Conservation (phyloP, 495 filamentous ascomycete species). For the Aspergillus nanangensis region DNA sequence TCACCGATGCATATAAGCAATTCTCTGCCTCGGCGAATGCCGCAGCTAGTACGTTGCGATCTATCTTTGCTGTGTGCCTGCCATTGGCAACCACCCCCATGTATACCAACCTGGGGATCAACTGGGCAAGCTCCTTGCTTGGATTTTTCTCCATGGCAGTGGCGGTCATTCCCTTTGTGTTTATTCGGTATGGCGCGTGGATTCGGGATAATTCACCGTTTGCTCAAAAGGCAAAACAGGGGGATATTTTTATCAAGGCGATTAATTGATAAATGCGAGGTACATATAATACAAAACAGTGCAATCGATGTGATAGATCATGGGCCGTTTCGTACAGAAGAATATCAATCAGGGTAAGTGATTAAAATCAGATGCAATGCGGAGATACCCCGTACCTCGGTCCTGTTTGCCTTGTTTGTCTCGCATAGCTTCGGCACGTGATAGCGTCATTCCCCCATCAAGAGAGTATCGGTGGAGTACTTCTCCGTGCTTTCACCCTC, state of each 20-base stretch:
- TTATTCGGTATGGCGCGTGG: conserved; percentile 28
- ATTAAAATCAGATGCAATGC: neutral
- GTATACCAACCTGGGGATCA: conserved; percentile 52
- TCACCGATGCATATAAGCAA: conserved; percentile 46
- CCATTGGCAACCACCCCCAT: conserved; percentile 54
- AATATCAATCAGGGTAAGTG: no score
- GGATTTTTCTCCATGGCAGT: conserved; percentile 36
- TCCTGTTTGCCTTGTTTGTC: conserved; percentile 12
- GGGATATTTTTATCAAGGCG: neutral
- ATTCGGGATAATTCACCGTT: conserved; percentile 23
- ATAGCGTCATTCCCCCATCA: neutral
- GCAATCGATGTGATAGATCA: no score
- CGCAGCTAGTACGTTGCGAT: conserved; percentile 35
- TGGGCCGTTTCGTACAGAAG: no score
- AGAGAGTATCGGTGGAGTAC: neutral
- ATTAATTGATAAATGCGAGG: neutral
- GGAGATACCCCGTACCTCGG: neutral
- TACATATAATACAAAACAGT: no score
- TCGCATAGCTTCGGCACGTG: conserved; percentile 6
- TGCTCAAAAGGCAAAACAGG: conserved; percentile 1
- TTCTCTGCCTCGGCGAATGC: conserved; percentile 26
- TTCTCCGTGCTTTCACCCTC: neutral
- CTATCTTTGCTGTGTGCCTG: conserved; percentile 52
- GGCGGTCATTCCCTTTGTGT: conserved; percentile 39
- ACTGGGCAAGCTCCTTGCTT: conserved; percentile 50